phyloP scores from a whole-genome alignment of 1,139 yeast genomes.

The Hansenula lynferdii region DNA sequence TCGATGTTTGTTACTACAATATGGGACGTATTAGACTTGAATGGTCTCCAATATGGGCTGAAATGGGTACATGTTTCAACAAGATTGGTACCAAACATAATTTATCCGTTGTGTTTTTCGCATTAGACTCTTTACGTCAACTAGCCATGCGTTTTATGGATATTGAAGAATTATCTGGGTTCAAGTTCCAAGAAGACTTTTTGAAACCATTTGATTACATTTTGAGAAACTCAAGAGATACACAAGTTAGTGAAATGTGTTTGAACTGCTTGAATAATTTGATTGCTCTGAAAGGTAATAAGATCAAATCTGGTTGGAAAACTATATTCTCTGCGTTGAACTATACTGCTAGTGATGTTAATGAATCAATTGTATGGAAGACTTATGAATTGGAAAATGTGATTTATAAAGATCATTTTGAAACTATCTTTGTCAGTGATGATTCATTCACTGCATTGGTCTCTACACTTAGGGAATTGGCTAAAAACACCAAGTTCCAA shows the following conservation, averaged over 20 bases:
- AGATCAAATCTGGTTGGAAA: slow-evolving; percentile 92
- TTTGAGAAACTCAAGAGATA: slow-evolving; percentile 58
- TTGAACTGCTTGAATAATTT: slow-evolving; percentile 86
- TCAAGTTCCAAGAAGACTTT: slow-evolving; percentile 93
- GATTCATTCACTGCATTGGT: slow-evolving; percentile 75
- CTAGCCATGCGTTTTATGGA: slow-evolving; percentile 88
- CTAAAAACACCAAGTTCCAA: slow-evolving; percentile 82
- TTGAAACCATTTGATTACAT: slow-evolving; percentile 87
- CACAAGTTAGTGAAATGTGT: slow-evolving; percentile 83
- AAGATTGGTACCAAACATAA: slow-evolving; percentile 80
- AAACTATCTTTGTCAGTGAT: slow-evolving; percentile 57
- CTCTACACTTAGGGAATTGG: slow-evolving; percentile 71
- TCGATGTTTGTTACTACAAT: slow-evolving; percentile 95
- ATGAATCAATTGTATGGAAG: slow-evolving; percentile 55
- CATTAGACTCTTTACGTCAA: slow-evolving; percentile 91
- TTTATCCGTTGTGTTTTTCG: slow-evolving; percentile 76
- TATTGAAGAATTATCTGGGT: slow-evolving; percentile 90
- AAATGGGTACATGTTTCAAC: slow-evolving; percentile 88
- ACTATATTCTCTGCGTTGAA: slow-evolving; percentile 75
- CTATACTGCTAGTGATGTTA: slow-evolving; percentile 28
- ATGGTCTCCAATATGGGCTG: slow-evolving; percentile 95
- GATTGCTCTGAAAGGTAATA: slow-evolving; percentile 68
- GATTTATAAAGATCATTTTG: slow-evolving; percentile 59
- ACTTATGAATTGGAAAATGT: slow-evolving; percentile 60
- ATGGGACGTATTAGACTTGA: slow-evolving; percentile 95